These are phyloP conservation scores for Cercospora sesami DNA, from an alignment of 2,329 filamentous ascomycete species.

Conservation along the genomic window DNA sequence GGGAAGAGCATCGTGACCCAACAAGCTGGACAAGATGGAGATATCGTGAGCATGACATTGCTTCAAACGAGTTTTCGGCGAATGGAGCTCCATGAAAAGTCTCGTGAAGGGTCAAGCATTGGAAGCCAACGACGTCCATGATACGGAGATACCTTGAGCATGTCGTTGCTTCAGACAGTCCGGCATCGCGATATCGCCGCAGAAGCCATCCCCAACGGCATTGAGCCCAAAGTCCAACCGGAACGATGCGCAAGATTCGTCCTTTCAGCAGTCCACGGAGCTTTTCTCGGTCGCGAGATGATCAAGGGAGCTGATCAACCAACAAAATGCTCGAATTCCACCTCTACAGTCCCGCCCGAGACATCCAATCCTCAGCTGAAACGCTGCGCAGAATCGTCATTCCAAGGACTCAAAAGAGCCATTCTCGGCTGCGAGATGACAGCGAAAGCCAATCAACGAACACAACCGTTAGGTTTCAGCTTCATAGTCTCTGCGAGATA, in stretches of 20 bases:
- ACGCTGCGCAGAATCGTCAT: too few relatives aligned
- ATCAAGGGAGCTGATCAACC: too few relatives aligned
- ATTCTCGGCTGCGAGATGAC: neutral
- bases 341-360: too few relatives aligned
- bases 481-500: neutral
- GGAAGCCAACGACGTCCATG: neutral
- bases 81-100: neutral
- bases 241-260: neutral
- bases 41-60: too few relatives aligned
- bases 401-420: too few relatives aligned
- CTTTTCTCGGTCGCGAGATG: neutral
- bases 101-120: neutral
- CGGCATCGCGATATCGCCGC: neutral
- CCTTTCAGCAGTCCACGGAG: neutral
- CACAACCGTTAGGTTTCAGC: neutral
- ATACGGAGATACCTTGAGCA: neutral
- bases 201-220: neutral
- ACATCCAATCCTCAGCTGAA: too few relatives aligned
- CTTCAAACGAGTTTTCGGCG: too few relatives aligned
- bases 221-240: neutral
- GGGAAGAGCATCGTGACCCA: too few relatives aligned
- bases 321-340: too few relatives aligned
- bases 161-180: neutral
- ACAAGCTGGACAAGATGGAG: too few relatives aligned
- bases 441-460: neutral